These are phyloP conservation scores for Fistulifera solaris DNA, from an alignment of 108 stramenopile species.

Conservation along the genomic window DNA sequence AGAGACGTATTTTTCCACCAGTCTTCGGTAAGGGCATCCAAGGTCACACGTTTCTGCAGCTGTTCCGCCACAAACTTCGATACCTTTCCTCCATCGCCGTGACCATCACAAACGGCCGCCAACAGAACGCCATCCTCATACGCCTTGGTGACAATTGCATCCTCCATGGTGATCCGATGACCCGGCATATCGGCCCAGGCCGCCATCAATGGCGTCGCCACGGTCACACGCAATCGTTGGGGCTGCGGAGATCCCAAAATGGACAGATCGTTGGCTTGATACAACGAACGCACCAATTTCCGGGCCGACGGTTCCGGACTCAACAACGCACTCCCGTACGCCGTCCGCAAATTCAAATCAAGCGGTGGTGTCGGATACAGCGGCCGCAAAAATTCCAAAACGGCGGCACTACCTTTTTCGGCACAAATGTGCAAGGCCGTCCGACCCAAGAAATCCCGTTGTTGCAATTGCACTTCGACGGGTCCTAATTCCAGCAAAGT, in stretches of 20 bases:
- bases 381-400: constrained; percentile 30
- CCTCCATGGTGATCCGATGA: constrained; percentile 80
- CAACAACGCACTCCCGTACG: constrained; percentile 52
- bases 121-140: constrained; percentile 20
- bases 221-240: constrained; percentile 12
- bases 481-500: constrained; percentile 20
- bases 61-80: constrained; percentile 45
- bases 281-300: constrained; percentile 27
- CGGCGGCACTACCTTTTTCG: constrained; percentile 42
- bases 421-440: constrained; percentile 84
- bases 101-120: constrained; percentile 90
- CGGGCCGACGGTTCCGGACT: constrained; percentile 38
- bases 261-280: constrained; percentile 44
- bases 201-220: constrained; percentile 13
- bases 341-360: constrained; percentile 57
- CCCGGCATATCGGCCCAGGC: constrained; percentile 76
- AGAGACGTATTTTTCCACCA: constrained; percentile 29
- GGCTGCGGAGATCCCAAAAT: constrained; percentile 43
- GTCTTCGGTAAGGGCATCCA: not conserved
- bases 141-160: constrained; percentile 44
- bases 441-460: constrained; percentile 51
- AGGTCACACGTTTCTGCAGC: constrained; percentile 12
- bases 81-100: constrained; percentile 62
- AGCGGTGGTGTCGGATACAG: constrained; percentile 25
- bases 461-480: not conserved